Evolutionary conservation across 2,329 filamentous ascomycete species (phyloP).

Genomic region (Cadophora gregata): DNA sequence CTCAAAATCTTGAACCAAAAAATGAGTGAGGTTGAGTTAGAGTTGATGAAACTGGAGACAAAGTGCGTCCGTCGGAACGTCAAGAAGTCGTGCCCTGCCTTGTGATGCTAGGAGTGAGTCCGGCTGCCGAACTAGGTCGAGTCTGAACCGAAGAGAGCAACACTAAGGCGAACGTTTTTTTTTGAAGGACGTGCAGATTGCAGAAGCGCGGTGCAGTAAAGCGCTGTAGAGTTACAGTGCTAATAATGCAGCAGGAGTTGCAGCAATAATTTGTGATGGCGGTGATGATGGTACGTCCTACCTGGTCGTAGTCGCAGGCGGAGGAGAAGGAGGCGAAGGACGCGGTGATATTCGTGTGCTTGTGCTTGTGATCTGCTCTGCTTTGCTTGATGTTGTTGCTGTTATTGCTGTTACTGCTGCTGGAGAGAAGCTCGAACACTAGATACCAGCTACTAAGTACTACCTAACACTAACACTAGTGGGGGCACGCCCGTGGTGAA

Average conservation of each 20-base stretch:
- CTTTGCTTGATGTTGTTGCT: background rate
- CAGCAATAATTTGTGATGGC: background rate
- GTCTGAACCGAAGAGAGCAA: background rate
- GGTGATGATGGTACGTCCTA: background rate
- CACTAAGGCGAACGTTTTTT: slow-evolving; percentile 21
- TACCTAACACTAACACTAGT: slow-evolving; percentile 17
- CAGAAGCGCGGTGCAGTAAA: slow-evolving; percentile 11
- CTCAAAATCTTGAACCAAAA: slow-evolving; percentile 12
- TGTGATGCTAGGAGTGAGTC: background rate
- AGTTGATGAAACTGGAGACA: slow-evolving; percentile 29
- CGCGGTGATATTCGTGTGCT: background rate
- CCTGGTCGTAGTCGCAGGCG: background rate
- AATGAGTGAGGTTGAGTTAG: slow-evolving; percentile 34
- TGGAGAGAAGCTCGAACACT: background rate
- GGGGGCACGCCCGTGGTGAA: background rate
- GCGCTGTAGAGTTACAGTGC: background rate
- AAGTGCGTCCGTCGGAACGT: slow-evolving; percentile 21
- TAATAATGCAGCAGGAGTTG: background rate
- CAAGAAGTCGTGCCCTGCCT: slow-evolving; percentile 10
- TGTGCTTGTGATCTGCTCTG: background rate
- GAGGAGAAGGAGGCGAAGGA: background rate
- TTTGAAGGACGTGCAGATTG: slow-evolving; percentile 19
- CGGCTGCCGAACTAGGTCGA: slow-evolving; percentile 11
- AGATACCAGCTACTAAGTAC: too few species aligned
- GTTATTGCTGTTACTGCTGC: background rate